These are phyloP conservation scores for Paraphoma chrysanthemicola DNA, from an alignment of 2,329 filamentous ascomycete species.

Conservation along the genomic window DNA sequence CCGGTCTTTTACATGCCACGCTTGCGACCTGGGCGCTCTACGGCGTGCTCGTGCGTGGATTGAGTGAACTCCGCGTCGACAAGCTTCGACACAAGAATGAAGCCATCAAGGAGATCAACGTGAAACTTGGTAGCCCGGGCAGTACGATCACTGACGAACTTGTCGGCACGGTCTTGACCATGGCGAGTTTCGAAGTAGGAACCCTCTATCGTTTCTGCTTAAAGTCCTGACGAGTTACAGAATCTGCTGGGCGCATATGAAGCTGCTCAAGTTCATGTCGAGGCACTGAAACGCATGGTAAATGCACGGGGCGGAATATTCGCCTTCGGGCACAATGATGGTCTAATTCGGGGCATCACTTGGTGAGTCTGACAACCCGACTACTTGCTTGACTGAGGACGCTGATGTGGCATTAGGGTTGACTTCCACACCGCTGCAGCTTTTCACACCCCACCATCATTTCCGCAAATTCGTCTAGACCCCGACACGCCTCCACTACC, in stretches of 20 bases:
- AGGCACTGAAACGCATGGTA: slow-evolving; percentile 30
- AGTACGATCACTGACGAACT: slow-evolving; percentile 30
- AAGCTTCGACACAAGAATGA: slow-evolving; percentile 33
- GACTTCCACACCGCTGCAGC: slow-evolving; percentile 33
- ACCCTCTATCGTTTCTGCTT: background rate
- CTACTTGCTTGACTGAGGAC: too few species aligned
- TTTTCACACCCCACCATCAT: slow-evolving; percentile 25
- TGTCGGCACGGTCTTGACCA: slow-evolving; percentile 27
- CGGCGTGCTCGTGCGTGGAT: slow-evolving; percentile 21
- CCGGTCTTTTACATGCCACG: slow-evolving; percentile 32
- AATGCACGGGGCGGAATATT: slow-evolving; percentile 27
- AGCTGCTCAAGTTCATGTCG: slow-evolving; percentile 26
- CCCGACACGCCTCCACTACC: slow-evolving; percentile 24
- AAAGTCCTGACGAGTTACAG: slow-evolving; percentile 10
- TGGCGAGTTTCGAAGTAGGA: slow-evolving; percentile 35
- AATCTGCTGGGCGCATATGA: slow-evolving; percentile 35
- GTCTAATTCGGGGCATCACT: slow-evolving; percentile 28
- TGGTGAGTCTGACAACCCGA: slow-evolving; percentile 17
- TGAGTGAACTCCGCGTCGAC: slow-evolving; percentile 16
- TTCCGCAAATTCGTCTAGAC: slow-evolving; percentile 24
- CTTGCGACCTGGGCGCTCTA: slow-evolving; percentile 39
- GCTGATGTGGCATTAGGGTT: slow-evolving; percentile 16
- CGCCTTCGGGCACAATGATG: slow-evolving; percentile 33
- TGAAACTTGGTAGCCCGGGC: slow-evolving; percentile 15
- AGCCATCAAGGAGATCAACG: slow-evolving; percentile 33